A percentile compares a stretch with the other conserved stretches of the same genome.
phyloP scores from a whole-genome alignment of 306 rosid genomes.

The Mucuna pruriens region DNA sequence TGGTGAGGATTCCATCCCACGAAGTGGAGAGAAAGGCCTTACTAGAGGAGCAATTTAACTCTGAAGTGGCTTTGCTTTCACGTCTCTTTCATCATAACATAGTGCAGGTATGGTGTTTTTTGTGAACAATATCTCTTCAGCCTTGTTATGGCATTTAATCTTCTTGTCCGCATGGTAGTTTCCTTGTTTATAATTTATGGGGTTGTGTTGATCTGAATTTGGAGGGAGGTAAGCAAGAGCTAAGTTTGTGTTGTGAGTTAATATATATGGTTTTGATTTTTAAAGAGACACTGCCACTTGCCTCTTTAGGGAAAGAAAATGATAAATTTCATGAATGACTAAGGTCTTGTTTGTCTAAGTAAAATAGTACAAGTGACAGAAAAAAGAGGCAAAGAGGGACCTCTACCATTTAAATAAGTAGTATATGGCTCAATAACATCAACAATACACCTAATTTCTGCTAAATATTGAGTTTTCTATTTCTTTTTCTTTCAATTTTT shows the following conservation, averaged over 20 bases:
- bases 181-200: neutral
- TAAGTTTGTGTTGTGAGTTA: neutral
- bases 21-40: conserved; percentile 61
- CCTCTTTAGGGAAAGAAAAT: conserved; percentile 6
- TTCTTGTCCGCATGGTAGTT: conserved; percentile 27
- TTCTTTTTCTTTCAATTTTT: neutral
- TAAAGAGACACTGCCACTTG: neutral
- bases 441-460: neutral
- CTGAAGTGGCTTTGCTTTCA: conserved; percentile 85
- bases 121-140: neutral
- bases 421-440: neutral
- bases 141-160: neutral
- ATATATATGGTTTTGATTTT: neutral
- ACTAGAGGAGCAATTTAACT: conserved; percentile 79
- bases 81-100: conserved; percentile 83
- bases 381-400: neutral
- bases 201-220: neutral
- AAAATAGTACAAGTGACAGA: neutral
- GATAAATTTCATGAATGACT: neutral
- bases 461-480: neutral
- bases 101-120: conserved; percentile 66
- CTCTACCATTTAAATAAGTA: neutral
- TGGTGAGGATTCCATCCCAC: conserved; percentile 82
- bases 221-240: neutral
- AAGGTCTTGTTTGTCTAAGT: neutral